Evolutionary conservation across 352 stramenopile species (phyloP), one percentile per base, ranked within the genome.

Genomic region (Peronospora farinosa): DNA sequence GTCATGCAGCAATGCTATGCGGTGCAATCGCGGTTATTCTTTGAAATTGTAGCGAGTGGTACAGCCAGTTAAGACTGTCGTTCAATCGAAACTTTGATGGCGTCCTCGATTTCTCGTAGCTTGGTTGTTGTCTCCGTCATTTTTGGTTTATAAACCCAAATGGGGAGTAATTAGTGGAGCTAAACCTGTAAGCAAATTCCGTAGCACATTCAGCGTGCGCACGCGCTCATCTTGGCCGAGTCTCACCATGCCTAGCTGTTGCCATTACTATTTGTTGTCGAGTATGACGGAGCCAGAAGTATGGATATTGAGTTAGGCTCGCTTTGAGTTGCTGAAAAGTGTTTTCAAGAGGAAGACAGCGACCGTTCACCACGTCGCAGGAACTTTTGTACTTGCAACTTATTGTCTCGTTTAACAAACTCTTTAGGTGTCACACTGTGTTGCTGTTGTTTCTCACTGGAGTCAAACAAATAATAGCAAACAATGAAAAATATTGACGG

Each of bases 41-140:
- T 21, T 28, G 36, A 32, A 47, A 68, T 45, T 8, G 54, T 44
- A 46, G 33, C 5, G 6, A 65, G 46, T 8, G 71, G 64, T 3
- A 67, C 74, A 15, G 79, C 60, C n/a, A 95, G 69, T 31, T 88
- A 21, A 95, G 19, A 96, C 86, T 66, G 92, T 96, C 0, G 65
- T 33, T 9, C 82, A 76, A 47, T 78, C 78, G 33, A 96, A 12
- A 96, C 82, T 25, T 77, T 79, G 61, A 96, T 93, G 16, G 88
- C 86, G 42, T 91, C 80, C 27, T 96, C 86, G 38, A 96, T 95
- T 51, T 96, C 86, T 48, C 79, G 78, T 12, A 96, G 57, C 43
- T 92, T 89, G 13, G 63, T 54, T 36, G 96, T 82, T 2, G 96
- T 56, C 31, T 81, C 80, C 77, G 69, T 21, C 79, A 76, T 13